phyloP scores from a whole-genome alignment of 2,329 filamentous ascomycete species.

The Alternaria solani region DNA sequence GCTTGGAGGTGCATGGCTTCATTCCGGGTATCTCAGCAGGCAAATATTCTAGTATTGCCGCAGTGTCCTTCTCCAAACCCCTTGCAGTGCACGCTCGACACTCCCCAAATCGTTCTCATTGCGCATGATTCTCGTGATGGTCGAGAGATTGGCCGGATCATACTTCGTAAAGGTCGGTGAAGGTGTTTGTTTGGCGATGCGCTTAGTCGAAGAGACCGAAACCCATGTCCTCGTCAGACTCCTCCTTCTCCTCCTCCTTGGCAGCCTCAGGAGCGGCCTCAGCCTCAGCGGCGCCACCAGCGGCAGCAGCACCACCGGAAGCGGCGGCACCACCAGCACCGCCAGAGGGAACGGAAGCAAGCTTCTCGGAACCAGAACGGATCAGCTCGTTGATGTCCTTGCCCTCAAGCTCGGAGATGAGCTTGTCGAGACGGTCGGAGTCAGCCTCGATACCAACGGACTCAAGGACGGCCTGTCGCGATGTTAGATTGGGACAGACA shows the following conservation, averaged over 20 bases:
- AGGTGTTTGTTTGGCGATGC: constrained; percentile 27
- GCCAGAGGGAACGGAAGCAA: constrained; percentile 95
- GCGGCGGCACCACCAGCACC: constrained; percentile 76
- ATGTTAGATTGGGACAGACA: constrained; percentile 15
- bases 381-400: constrained; percentile 97
- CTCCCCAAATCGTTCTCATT: constrained; percentile 45
- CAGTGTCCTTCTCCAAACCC: constrained; percentile 30
- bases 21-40: constrained; percentile 45
- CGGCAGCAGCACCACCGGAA: constrained; percentile 72
- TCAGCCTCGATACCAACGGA: constrained; percentile 97
- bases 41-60: constrained; percentile 28
- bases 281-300: constrained; percentile 63
- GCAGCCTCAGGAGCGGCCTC: constrained; percentile 62
- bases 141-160: constrained; percentile 40
- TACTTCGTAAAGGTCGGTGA: constrained; percentile 36
- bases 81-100: constrained; percentile 47
- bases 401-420: constrained; percentile 89
- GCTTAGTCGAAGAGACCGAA: constrained; percentile 73
- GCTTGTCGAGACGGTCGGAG: constrained; percentile 79
- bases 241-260: constrained; percentile 81
- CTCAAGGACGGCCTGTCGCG: constrained; percentile 79
- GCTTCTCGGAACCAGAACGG: constrained; percentile 86
- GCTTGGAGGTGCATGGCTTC: constrained; percentile 47
- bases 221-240: constrained; percentile 78
- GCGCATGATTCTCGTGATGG: constrained; percentile 44